A percentile compares a stretch with the other conserved stretches of the same genome.
Conservation (phyloP, 306 rosid genomes). For the Canavalia gladiata region DNA sequence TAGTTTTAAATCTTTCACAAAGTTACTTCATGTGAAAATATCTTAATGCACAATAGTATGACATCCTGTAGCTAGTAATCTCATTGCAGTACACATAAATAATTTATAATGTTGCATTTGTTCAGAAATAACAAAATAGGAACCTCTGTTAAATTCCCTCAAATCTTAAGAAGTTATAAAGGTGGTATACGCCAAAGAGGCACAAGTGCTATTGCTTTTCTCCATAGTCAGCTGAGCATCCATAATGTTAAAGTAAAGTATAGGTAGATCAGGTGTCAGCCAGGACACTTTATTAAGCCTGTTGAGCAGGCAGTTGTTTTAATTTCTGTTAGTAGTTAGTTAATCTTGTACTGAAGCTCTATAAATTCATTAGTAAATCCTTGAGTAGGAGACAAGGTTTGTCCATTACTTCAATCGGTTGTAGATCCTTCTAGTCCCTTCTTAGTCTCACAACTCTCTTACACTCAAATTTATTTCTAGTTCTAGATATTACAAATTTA, state of each 20-base stretch:
- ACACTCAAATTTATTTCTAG: too few species aligned
- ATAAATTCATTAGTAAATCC: not conserved
- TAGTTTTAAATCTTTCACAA: slow-evolving; percentile 35
- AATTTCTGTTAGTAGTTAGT: not conserved
- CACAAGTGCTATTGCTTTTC: slow-evolving; percentile 9
- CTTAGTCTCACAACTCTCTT: too few species aligned
- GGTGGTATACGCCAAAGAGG: not conserved
- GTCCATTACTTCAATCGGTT: too few species aligned
- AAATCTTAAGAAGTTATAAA: not conserved
- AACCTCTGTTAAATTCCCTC: not conserved
- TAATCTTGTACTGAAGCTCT: not conserved
- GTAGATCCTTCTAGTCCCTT: too few species aligned
- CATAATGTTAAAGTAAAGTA: not conserved
- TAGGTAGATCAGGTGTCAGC: not conserved
- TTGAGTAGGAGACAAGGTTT: too few species aligned
- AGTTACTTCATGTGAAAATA: slow-evolving; percentile 12
- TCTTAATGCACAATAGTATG: slow-evolving; percentile 30
- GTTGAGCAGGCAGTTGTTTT: not conserved
- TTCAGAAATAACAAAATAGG: slow-evolving; percentile 6
- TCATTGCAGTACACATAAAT: slow-evolving; percentile 19
- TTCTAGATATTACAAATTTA: too few species aligned
- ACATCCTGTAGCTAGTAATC: slow-evolving; percentile 22
- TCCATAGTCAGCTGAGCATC: not conserved
- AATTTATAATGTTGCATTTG: slow-evolving; percentile 24
- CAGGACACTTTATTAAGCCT: not conserved